phyloP scores from a whole-genome alignment of 768 basidiomycete genomes.

The Suillus fuscotomentosus region DNA sequence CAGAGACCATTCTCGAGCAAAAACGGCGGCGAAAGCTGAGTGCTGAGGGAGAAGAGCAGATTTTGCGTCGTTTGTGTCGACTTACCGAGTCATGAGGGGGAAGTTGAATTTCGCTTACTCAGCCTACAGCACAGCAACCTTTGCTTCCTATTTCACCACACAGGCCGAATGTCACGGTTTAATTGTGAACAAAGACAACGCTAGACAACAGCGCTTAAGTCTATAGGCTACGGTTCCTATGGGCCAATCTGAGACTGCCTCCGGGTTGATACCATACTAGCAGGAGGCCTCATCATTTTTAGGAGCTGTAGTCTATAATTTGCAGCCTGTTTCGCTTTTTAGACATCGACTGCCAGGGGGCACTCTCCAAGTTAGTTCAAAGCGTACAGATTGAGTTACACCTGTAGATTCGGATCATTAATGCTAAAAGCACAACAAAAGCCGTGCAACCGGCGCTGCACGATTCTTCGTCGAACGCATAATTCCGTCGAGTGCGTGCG shows the following conservation, averaged over 20 bases:
- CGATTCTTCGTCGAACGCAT: background rate
- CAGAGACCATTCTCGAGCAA: constrained; percentile 26
- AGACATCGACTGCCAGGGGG: background rate
- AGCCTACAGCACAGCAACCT: constrained; percentile 1
- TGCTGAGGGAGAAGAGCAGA: background rate
- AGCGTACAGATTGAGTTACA: background rate
- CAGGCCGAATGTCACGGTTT: background rate
- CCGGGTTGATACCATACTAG: background rate
- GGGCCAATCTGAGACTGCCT: background rate
- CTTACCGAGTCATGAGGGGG: constrained; percentile 1
- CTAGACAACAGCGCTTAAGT: background rate
- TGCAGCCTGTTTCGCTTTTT: background rate
- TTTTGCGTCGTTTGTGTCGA: background rate
- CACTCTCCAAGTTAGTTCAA: background rate
- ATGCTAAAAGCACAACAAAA: background rate
- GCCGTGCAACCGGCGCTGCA: background rate
- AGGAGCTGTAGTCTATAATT: background rate
- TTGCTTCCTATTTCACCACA: background rate
- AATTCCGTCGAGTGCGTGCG: background rate
- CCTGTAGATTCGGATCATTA: background rate
- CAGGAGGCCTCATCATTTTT: background rate
- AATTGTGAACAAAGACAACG: background rate
- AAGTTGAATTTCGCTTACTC: constrained; percentile 4
- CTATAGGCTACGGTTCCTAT: background rate
- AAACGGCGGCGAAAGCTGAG: background rate